Evolutionary conservation across 208 protist genomes (phyloP).

Genomic region (Naegleria gruberi): DNA sequence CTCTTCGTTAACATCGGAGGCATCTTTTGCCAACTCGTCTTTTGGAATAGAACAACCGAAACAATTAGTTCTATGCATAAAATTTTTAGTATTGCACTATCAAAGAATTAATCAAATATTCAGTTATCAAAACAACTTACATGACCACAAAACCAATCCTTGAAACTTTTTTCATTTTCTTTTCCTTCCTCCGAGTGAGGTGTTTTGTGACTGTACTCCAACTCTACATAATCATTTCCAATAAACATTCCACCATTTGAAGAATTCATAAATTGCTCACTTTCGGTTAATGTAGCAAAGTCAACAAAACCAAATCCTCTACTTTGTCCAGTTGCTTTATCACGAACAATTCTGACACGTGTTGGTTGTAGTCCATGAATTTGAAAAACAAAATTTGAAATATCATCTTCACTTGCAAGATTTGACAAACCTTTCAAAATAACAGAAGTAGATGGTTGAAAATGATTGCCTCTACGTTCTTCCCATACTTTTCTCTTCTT

Average conservation of each 20-base stretch:
- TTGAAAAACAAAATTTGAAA: background rate
- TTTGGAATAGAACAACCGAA: background rate
- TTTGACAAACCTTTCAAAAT: background rate
- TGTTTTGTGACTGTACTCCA: background rate
- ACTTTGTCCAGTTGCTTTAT: background rate
- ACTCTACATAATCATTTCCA: background rate
- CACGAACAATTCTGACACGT: background rate
- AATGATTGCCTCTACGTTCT: background rate
- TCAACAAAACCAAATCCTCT: slow-evolving; percentile 19
- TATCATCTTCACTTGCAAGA: background rate
- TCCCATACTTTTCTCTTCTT: background rate
- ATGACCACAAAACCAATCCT: slow-evolving; percentile 4
- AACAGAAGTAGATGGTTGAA: background rate
- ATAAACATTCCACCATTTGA: slow-evolving; percentile 10
- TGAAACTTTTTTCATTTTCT: background rate
- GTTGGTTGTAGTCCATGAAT: background rate
- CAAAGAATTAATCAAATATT: background rate
- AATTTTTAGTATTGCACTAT: background rate
- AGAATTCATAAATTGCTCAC: background rate
- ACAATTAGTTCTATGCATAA: background rate
- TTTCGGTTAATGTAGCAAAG: background rate
- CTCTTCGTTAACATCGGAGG: background rate
- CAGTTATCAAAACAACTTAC: background rate
- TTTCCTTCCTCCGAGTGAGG: background rate
- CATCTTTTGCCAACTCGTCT: background rate